Base-by-base conservation (phyloP, 768 basidiomycete genomes). In the Suillus plorans region DNA sequence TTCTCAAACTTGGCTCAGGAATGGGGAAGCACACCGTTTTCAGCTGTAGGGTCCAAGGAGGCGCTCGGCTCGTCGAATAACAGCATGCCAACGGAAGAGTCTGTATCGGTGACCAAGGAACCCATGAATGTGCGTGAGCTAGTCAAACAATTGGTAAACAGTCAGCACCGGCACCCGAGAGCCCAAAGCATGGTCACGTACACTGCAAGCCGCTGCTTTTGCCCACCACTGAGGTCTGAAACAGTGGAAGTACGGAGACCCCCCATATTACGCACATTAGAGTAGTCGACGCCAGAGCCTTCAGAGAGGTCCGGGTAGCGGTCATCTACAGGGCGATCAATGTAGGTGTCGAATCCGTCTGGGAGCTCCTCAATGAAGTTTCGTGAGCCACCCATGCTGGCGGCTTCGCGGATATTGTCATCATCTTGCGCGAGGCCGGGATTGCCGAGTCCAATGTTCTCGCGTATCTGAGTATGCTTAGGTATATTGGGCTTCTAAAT, bases 401-500 rank as follows among this genome's bases (percentile, higher is more conserved):
- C 91, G 1, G 91, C 92, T 69, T 86, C 79, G 4, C 79, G 79
- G 56, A 93, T 80, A 58, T 83, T 82, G 22, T 84, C 83, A 5
- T 84, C 79, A 70, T 90, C 85, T 8, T 74, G 67, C 1, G 80
- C 78, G 65, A 85, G 73, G 9, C 80, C 71, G 3, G 91, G 89
- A 69, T 89, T 86, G 10, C 91, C 92, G 4, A 92, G 79, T 0
- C 82, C 87, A 61, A 93, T 92, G 71, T 93, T 94, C 63, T 93
- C 91, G 69, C 79, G 82, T 53, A 94, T 86, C 91, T 93, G 69
- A 2, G 60, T 0, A 18, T 37, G 31, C 8, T n/a, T 14, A 22
- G 49, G 18, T 45, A 53, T 6, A 22, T 16, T 20, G 42, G n/a
- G 36, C 16, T 49, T 55, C 28, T 31, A 10, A 53, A 42, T 16